Conservation (phyloP, 176 grass and related monocot genomes). For the Carex scoparia region DNA sequence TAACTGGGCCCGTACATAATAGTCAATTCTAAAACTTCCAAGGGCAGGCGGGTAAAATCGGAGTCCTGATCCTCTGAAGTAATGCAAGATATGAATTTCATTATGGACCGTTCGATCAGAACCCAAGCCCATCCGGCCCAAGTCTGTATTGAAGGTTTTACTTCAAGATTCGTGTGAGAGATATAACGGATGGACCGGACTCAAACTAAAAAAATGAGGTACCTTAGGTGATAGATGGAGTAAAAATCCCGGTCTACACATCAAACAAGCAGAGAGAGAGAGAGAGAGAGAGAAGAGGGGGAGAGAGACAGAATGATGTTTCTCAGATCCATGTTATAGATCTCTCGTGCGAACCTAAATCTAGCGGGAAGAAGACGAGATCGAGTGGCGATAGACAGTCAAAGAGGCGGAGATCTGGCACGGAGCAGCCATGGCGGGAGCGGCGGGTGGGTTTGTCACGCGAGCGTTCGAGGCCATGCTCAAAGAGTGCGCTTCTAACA, state of each 20-base stretch:
- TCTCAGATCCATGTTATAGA: conserved; percentile 27
- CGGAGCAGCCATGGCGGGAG: conserved; percentile 68
- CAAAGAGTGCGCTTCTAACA: conserved; percentile 92
- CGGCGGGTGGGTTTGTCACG: conserved; percentile 86
- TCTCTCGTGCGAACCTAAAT: conserved; percentile 20
- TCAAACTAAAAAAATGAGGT: too few relatives aligned
- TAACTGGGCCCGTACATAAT: background rate
- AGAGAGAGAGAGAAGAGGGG: background rate
- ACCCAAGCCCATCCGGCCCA: too few relatives aligned
- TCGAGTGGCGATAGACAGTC: conserved; percentile 6
- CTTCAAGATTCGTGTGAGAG: too few relatives aligned
- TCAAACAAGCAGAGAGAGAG: background rate
- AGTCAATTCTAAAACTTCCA: background rate
- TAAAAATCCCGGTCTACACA: background rate
- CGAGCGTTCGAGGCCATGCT: conserved; percentile 98
- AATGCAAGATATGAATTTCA: too few relatives aligned
- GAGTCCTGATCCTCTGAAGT: too few relatives aligned
- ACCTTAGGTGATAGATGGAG: too few relatives aligned
- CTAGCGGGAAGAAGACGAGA: conserved; percentile 28
- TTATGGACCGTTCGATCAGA: too few relatives aligned
- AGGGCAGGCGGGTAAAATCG: background rate
- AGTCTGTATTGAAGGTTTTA: too few relatives aligned
- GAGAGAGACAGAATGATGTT: background rate
- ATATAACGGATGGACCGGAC: too few relatives aligned
- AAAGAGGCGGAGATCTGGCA: conserved; percentile 29